phyloP scores from a whole-genome alignment of 176 grass and related monocot genomes.

The Echinochloa phyllopogon region DNA sequence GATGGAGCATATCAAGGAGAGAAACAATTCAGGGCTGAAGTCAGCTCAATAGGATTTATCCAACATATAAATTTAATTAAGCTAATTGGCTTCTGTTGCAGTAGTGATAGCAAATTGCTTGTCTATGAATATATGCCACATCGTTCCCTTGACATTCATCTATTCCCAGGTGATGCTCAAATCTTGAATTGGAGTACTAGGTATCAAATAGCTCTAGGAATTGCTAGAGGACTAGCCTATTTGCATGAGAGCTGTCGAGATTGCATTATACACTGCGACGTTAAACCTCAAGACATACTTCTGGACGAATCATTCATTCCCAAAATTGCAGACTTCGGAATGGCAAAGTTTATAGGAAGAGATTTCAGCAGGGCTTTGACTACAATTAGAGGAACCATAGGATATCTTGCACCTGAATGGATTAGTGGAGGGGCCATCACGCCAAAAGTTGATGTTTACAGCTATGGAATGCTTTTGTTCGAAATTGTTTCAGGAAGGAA shows the following conservation, averaged over 20 bases:
- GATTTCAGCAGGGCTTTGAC: slow-evolving; percentile 42
- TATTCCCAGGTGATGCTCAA: slow-evolving; percentile 27
- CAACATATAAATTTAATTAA: slow-evolving; percentile 70
- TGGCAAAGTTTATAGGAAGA: slow-evolving; percentile 49
- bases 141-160: slow-evolving; percentile 52
- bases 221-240: slow-evolving; percentile 60
- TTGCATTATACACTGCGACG: slow-evolving; percentile 50
- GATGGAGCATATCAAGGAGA: slow-evolving; percentile 53
- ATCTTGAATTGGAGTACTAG: slow-evolving; percentile 47
- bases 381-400: slow-evolving; percentile 45
- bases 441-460: slow-evolving; percentile 46
- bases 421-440: slow-evolving; percentile 31
- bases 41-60: slow-evolving; percentile 45
- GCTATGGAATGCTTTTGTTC: slow-evolving; percentile 42
- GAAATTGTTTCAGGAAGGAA: slow-evolving; percentile 46
- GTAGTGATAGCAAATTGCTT: slow-evolving; percentile 48
- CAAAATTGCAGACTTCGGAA: slow-evolving; percentile 52
- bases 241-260: slow-evolving; percentile 60
- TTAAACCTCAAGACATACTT: slow-evolving; percentile 46
- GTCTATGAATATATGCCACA: slow-evolving; percentile 72
- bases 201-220: slow-evolving; percentile 56
- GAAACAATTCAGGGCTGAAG: slow-evolving; percentile 66
- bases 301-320: slow-evolving; percentile 14
- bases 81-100: slow-evolving; percentile 64
- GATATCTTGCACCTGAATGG: slow-evolving; percentile 52